phyloP scores from a whole-genome alignment of 208 protist genomes.

The Lotmaria passim region DNA sequence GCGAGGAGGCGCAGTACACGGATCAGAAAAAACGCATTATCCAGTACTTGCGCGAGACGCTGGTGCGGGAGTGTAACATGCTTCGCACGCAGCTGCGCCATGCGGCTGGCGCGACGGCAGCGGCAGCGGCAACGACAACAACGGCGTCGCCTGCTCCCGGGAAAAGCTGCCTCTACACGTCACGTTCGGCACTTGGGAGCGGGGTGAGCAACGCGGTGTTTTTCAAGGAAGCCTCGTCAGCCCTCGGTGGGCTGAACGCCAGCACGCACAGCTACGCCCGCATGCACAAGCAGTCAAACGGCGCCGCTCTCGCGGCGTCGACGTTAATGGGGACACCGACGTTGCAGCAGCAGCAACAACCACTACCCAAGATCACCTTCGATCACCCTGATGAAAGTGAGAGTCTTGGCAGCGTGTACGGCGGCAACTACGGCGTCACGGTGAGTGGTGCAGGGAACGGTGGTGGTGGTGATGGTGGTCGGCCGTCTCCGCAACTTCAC shows the following conservation, averaged over 20 bases:
- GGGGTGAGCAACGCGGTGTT: not conserved
- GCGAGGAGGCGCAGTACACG: conserved; percentile 63
- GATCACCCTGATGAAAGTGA: conserved; percentile 3
- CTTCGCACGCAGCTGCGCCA: conserved; percentile 79
- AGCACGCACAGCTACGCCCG: conserved; percentile 19
- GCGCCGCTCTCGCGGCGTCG: not conserved
- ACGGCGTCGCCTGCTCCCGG: not conserved
- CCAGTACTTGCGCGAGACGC: conserved; percentile 83
- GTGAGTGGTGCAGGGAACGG: not conserved
- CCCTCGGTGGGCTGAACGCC: not conserved
- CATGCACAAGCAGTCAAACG: conserved; percentile 30
- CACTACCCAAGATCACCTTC: not conserved
- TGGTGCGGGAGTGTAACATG: conserved; percentile 81
- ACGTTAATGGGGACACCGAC: conserved; percentile 1
- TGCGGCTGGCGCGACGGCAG: conserved; percentile 33
- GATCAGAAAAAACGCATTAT: conserved; percentile 62
- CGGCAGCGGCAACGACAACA: conserved; percentile 40
- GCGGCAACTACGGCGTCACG: conserved; percentile 2
- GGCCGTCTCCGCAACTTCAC: not conserved
- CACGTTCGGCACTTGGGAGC: not conserved
- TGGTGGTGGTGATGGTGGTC: not conserved
- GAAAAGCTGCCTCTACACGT: not conserved
- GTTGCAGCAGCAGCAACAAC: conserved; percentile 1
- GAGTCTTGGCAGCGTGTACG: conserved; percentile 14
- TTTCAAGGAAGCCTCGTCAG: not conserved